Percentiles rank a stretch among this genome's conserved stretches.
phyloP scores from a whole-genome alignment of 202 grass and related monocot genomes.

The Zizania palustris region DNA sequence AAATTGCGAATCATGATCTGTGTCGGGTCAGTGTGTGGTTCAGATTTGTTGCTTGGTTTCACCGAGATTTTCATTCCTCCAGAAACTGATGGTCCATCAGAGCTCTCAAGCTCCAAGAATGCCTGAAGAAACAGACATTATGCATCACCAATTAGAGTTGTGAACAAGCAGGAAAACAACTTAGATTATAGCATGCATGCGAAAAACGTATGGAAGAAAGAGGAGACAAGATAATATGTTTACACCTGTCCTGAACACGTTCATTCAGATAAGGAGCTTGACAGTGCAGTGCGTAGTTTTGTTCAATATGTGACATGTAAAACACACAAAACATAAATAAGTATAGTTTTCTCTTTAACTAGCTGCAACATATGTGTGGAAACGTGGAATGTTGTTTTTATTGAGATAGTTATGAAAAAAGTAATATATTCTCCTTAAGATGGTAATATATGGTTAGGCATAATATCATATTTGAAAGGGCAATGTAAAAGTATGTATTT shows the following conservation, averaged over 20 bases:
- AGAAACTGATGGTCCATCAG: constrained; percentile 27
- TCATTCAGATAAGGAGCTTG: background rate
- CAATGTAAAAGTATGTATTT: background rate
- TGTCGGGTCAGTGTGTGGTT: constrained; percentile 52
- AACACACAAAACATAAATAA: background rate
- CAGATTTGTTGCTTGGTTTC: constrained; percentile 31
- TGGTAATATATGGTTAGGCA: background rate
- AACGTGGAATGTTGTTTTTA: background rate
- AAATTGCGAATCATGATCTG: constrained; percentile 53
- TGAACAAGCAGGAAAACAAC: background rate
- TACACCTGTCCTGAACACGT: background rate
- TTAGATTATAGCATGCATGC: background rate
- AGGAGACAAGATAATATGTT: background rate
- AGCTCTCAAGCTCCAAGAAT: constrained; percentile 54
- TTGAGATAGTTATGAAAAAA: too few relatives aligned
- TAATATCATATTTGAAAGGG: background rate
- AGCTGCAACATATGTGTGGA: constrained; percentile 2
- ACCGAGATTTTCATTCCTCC: background rate
- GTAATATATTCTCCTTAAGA: too few relatives aligned
- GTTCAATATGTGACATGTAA: background rate
- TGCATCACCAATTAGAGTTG: background rate
- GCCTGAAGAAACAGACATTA: constrained; percentile 43
- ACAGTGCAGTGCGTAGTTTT: too few relatives aligned
- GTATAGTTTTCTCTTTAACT: background rate
- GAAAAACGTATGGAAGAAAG: background rate